Percentiles rank a stretch among this genome's conserved stretches.
Evolutionary conservation across 139 green algal genomes (phyloP).

Genomic region (Limnomonas spitsbergensis): DNA sequence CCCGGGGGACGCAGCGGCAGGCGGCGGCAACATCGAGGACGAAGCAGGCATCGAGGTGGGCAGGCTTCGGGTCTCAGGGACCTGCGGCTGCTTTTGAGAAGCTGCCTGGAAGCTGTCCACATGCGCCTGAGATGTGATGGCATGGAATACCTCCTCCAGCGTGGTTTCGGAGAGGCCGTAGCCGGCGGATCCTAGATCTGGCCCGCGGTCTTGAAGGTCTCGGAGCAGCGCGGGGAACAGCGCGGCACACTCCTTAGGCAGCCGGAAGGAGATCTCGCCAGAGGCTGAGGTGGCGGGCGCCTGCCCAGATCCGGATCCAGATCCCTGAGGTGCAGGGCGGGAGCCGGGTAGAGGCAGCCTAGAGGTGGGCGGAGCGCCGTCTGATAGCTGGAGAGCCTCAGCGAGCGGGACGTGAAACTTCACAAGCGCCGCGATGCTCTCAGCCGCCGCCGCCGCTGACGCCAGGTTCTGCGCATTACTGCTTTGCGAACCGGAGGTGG

Average conservation of each 20-base stretch:
- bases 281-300: background rate
- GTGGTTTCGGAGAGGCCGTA: slow-evolving; percentile 74
- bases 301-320: background rate
- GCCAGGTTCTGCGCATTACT: too few relatives aligned
- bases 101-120: background rate
- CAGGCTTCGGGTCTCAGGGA: background rate
- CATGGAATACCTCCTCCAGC: slow-evolving; percentile 66
- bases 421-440: background rate
- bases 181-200: background rate
- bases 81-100: background rate
- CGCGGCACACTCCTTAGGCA: slow-evolving; percentile 32
- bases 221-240: slow-evolving; percentile 42
- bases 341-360: too few relatives aligned
- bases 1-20: background rate
- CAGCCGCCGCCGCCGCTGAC: background rate
- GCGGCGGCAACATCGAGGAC: background rate
- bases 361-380: background rate
- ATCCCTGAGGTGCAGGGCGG: background rate
- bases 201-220: slow-evolving; percentile 22
- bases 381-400: background rate
- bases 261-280: background rate
- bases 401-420: background rate
- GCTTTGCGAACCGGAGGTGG: background rate
- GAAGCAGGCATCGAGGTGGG: background rate
- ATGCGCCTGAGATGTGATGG: slow-evolving; percentile 23